These are phyloP conservation scores for Sistotremastrum niveocremeum DNA, from an alignment of 768 basidiomycete genomes.

Conservation along the genomic window DNA sequence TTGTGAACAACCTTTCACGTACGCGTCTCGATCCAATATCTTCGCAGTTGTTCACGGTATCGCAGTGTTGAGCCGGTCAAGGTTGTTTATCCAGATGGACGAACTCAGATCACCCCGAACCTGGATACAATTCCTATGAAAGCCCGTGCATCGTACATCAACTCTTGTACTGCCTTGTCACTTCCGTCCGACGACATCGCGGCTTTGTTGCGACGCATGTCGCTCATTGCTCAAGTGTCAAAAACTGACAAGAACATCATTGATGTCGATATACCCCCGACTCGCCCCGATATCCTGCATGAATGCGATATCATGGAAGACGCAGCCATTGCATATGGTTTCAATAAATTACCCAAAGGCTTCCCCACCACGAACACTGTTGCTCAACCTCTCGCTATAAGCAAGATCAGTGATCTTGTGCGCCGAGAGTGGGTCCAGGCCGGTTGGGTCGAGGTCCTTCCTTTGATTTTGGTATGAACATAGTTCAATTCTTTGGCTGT, in stretches of 20 bases:
- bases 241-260: slow-evolving; percentile 53
- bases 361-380: slow-evolving; percentile 94
- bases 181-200: slow-evolving; percentile 55
- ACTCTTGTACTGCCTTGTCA: slow-evolving; percentile 83
- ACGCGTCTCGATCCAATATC: slow-evolving; percentile 18
- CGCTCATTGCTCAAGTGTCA: slow-evolving; percentile 44
- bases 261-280: slow-evolving; percentile 71
- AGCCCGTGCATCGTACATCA: slow-evolving; percentile 83
- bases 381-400: slow-evolving; percentile 81
- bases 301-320: slow-evolving; percentile 99
- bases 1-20: slow-evolving; percentile 86
- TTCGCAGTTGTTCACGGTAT: not conserved
- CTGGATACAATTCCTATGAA: slow-evolving; percentile 56
- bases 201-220: slow-evolving; percentile 73
- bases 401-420: slow-evolving; percentile 79
- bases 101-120: slow-evolving; percentile 65
- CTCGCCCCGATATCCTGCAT: slow-evolving; percentile 95
- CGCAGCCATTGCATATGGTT: slow-evolving; percentile 93
- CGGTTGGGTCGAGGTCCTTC: slow-evolving; percentile 92
- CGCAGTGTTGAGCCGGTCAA: slow-evolving; percentile 86
- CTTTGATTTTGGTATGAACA: slow-evolving; percentile 83
- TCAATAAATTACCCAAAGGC: slow-evolving; percentile 85
- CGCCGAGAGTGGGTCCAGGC: slow-evolving; percentile 86
- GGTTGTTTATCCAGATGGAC: slow-evolving; percentile 67
- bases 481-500: not conserved